Base-by-base conservation (phyloP, 2,329 filamentous ascomycete species). In the Fonsecaea pedrosoi region DNA sequence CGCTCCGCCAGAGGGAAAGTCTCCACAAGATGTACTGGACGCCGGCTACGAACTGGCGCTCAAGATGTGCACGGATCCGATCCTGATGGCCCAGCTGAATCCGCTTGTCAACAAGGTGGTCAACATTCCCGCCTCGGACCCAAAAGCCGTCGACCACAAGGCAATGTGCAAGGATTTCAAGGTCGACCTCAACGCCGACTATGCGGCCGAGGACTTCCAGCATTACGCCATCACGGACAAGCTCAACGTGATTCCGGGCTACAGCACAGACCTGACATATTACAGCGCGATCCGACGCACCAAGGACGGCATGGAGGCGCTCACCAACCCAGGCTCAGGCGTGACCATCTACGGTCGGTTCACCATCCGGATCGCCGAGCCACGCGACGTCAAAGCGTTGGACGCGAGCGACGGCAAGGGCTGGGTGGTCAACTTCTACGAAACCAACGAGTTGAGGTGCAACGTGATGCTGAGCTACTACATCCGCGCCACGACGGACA, bases 171-270 rank as follows among this genome's bases (percentile, higher is more conserved):
- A 61, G 18, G 57, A 42, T 1, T 69, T 69, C 65, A 58, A 48
- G 8, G 40, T 67, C 58, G 64, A 62, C 58, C 48, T 62, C 21
- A 21, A 55, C n/a, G 34, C 63, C 42, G 37, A 32, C 9, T 61
- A 67, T 53, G 68, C 59, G 18, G 38, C 55, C 21, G 62, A 62
- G 55, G 62, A 64, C 13, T 73, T 69, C 42, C 42, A 54, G 13
- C 71, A 73, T 37, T 73, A 70, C 64, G 69, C 68, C 21, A 73
- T 73, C 64, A 69, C 62, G 15, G 71, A 73, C 57, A 72, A 72
- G 61, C 42, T 73, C 25, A 63, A 35, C 35, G 59, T 71, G 12
- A 21, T 67, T 6, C 58, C 62, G 18, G 70, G 70, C 5, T 65
- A 62, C 38, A 57, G 57, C 4, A 68, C 65, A n/a, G 67, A 72